phyloP scores from a whole-genome alignment of 495 filamentous ascomycete genomes.

The Darksidea phi region DNA sequence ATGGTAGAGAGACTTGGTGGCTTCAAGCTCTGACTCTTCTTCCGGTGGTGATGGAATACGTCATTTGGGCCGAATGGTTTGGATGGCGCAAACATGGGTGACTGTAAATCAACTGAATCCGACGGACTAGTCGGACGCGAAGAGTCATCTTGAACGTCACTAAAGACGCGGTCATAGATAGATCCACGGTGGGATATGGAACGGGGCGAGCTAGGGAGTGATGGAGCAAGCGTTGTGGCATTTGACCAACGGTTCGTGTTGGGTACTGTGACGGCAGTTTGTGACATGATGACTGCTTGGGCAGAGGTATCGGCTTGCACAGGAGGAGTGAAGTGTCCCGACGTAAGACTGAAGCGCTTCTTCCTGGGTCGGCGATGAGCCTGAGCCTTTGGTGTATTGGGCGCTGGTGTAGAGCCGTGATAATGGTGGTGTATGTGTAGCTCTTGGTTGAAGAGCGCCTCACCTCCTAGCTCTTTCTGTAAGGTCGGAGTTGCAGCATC shows the following conservation, averaged over 20 bases:
- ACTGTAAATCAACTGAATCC: constrained; percentile 52
- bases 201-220: constrained; percentile 76
- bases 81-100: constrained; percentile 36
- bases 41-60: constrained; percentile 13
- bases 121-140: constrained; percentile 71
- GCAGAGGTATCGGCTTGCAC: constrained; percentile 50
- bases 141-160: constrained; percentile 52
- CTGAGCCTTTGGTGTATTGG: constrained; percentile 47
- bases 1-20: constrained; percentile 27
- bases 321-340: constrained; percentile 61
- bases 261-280: constrained; percentile 62
- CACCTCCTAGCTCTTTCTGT: constrained; percentile 61
- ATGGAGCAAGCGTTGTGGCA: constrained; percentile 60
- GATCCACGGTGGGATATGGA: constrained; percentile 66
- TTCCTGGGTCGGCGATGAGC: constrained; percentile 64
- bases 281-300: constrained; percentile 59
- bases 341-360: constrained; percentile 60
- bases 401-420: constrained; percentile 59
- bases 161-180: constrained; percentile 67
- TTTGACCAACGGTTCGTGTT: constrained; percentile 62
- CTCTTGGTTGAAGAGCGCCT: constrained; percentile 59
- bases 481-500: constrained; percentile 53
- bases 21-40: constrained; percentile 26
- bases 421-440: constrained; percentile 93
- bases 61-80: constrained; percentile 8